phyloP scores from a whole-genome alignment of 1,139 yeast species.

The Hansenula lynferdii region DNA sequence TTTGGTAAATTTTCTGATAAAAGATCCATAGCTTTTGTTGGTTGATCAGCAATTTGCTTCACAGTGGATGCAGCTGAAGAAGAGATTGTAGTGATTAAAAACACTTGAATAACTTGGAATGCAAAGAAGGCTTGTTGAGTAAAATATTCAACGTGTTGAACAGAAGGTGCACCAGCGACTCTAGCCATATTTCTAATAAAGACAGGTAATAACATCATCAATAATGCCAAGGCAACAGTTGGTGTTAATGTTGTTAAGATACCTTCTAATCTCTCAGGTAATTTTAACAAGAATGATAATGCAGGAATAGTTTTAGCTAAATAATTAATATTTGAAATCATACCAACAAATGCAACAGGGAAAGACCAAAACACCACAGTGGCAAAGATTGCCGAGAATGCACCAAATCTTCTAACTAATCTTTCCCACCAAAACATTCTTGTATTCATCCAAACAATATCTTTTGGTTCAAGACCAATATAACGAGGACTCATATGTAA shows the following conservation, averaged over 20 bases:
- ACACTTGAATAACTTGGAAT: conserved; percentile 66
- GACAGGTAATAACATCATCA: conserved; percentile 77
- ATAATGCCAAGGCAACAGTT: conserved; percentile 70
- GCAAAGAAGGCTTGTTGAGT: conserved; percentile 74
- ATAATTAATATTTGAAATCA: conserved; percentile 75
- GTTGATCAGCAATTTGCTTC: conserved; percentile 58
- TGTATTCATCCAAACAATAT: conserved; percentile 83
- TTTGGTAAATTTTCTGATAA: conserved; percentile 78
- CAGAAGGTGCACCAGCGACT: conserved; percentile 60
- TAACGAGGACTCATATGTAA: conserved; percentile 57
- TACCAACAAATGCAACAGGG: conserved; percentile 96
- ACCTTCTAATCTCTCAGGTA: conserved; percentile 70
- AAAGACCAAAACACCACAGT: conserved; percentile 84
- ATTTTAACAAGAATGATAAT: conserved; percentile 61
- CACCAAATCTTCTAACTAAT: conserved; percentile 51
- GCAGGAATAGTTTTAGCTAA: conserved; percentile 66
- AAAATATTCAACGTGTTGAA: conserved; percentile 61
- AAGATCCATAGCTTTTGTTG: conserved; percentile 60
- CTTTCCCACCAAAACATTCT: conserved; percentile 85
- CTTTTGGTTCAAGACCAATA: conserved; percentile 72
- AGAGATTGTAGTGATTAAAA: conserved; percentile 63
- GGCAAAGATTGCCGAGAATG: conserved; percentile 54
- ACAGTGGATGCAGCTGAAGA: conserved; percentile 76
- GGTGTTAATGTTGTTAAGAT: conserved; percentile 84
- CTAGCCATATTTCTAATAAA: conserved; percentile 65